phyloP scores from a whole-genome alignment of 2,329 filamentous ascomycete genomes.

The Lecanosticta acicola region DNA sequence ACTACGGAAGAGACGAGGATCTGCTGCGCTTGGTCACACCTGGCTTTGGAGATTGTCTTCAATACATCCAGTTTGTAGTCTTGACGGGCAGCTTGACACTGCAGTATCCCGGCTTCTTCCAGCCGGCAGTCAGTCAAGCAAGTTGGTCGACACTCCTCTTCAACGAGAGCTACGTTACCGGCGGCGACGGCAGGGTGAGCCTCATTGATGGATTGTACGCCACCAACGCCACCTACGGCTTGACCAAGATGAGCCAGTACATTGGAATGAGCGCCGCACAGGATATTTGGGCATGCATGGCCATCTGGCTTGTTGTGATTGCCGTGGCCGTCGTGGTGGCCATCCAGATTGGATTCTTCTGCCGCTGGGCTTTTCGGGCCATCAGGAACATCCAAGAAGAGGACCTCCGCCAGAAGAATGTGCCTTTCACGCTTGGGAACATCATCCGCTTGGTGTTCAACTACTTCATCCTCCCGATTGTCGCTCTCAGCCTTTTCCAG shows the following conservation, averaged over 20 bases:
- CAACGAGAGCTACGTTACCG: slow-evolving; percentile 78
- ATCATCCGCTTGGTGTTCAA: slow-evolving; percentile 79
- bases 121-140: slow-evolving; percentile 80
- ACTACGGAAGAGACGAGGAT: slow-evolving; percentile 91
- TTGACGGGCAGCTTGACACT: slow-evolving; percentile 82
- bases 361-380: slow-evolving; percentile 69
- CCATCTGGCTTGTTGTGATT: slow-evolving; percentile 80
- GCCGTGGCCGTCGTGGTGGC: slow-evolving; percentile 61
- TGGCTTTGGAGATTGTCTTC: slow-evolving; percentile 91
- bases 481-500: slow-evolving; percentile 85
- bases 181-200: slow-evolving; percentile 59
- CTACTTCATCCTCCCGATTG: slow-evolving; percentile 82
- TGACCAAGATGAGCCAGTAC: slow-evolving; percentile 72
- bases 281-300: slow-evolving; percentile 93
- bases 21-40: slow-evolving; percentile 87
- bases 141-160: slow-evolving; percentile 91
- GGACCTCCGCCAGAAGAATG: slow-evolving; percentile 83
- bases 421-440: slow-evolving; percentile 63
- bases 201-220: slow-evolving; percentile 82
- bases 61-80: slow-evolving; percentile 91
- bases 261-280: slow-evolving; percentile 69
- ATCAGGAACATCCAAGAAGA: slow-evolving; percentile 70
- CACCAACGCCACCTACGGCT: slow-evolving; percentile 69
- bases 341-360: slow-evolving; percentile 69
- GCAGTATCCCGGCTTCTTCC: slow-evolving; percentile 89